phyloP scores from a whole-genome alignment of 306 rosid species.

The Macrotyloma uniflorum region DNA sequence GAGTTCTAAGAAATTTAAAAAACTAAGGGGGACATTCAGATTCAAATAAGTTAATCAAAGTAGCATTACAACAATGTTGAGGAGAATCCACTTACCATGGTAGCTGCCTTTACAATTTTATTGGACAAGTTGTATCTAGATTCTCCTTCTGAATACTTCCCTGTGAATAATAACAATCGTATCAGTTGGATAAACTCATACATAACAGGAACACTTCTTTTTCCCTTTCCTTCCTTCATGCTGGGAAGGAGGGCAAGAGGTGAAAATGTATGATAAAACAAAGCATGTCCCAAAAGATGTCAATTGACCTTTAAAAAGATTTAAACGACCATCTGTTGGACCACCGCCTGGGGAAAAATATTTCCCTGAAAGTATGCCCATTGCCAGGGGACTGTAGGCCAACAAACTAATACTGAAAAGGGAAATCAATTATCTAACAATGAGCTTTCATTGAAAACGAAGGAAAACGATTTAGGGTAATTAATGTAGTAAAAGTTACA shows the following conservation, averaged over 20 bases:
- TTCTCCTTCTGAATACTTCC: slow-evolving; percentile 87
- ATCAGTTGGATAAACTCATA: slow-evolving; percentile 2
- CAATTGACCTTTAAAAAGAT: slow-evolving; percentile 74
- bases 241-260: neutral
- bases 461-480: neutral
- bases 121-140: slow-evolving; percentile 77
- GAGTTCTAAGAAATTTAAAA: neutral
- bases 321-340: slow-evolving; percentile 69
- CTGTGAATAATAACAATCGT: slow-evolving; percentile 43
- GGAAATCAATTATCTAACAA: slow-evolving; percentile 25
- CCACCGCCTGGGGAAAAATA: slow-evolving; percentile 66
- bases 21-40: slow-evolving; percentile 18
- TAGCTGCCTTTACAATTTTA: slow-evolving; percentile 55
- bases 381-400: slow-evolving; percentile 96
- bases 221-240: neutral
- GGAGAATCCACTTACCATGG: slow-evolving; percentile 53
- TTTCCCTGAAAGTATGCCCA: slow-evolving; percentile 97
- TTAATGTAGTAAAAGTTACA: neutral
- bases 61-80: slow-evolving; percentile 9
- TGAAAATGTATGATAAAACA: neutral
- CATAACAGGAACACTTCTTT: neutral
- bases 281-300: slow-evolving; percentile 13
- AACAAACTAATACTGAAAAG: slow-evolving; percentile 73
- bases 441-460: slow-evolving; percentile 7
- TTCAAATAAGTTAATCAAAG: slow-evolving; percentile 25